Base-by-base conservation (phyloP, 495 filamentous ascomycete genomes). In the Penicillium bialowiezense region DNA sequence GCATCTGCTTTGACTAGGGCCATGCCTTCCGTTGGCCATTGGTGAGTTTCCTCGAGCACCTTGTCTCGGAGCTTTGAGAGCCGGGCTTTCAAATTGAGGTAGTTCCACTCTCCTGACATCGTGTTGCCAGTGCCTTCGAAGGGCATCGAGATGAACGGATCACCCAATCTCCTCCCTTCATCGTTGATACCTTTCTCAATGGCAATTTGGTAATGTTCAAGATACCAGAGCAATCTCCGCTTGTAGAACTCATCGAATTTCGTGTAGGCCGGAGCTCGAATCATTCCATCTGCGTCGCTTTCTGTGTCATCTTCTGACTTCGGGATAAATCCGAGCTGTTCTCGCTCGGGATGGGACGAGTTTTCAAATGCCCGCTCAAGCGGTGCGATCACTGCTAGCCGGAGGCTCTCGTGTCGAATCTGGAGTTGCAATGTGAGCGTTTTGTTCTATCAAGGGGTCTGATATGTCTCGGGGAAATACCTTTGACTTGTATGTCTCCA, bases 161-260 rank as follows among this genome's bases (percentile, higher is more conserved):
- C 69, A 12, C 79, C 78, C 39, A 85, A 80, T 75, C 79, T 41
- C 78, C 75, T 20, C 37, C 51, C 48, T 41, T 52, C 32, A 10
- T 57, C 56, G 78, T 80, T 48, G 64, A 65, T 41, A 47, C 82
- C 78, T 35, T 81, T 74, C 10, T 82, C 74, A 40, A 96, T 86
- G 6, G 84, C 78, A 7, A 75, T 67, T 18, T 91, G 69, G 63
- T 97, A 98, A 10, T 84, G 85, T 36, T 95, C 87, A 59, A 89
- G 91, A 64, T 98, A 97, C 93, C 95, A 97, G 13, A 98, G 68
- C 64, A 97, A 97, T 0, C 91, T 84, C 37, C 87, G 83, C 68
- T 97, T 98, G 76, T 85, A 88, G 7, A 95, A 72, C 55, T 98
- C 95, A 47, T 82, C 83, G 74, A 97, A 97, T 48, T 91, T 84